phyloP scores from a whole-genome alignment of 257 asterid genomes.

The Solanum rostratum region DNA sequence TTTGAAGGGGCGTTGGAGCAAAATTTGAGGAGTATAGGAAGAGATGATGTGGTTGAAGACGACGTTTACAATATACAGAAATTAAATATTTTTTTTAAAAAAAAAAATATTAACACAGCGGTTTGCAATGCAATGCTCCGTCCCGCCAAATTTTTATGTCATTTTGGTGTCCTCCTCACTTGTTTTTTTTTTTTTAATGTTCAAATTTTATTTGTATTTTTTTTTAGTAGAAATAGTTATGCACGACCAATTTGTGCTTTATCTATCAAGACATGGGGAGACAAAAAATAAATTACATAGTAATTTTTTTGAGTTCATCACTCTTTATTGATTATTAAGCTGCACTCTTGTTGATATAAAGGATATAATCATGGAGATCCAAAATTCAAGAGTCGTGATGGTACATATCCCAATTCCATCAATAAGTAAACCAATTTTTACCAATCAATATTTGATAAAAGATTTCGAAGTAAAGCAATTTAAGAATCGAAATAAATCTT shows the following conservation, averaged over 20 bases:
- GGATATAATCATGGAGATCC: neutral
- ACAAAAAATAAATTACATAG: too few relatives aligned
- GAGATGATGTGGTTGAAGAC: neutral
- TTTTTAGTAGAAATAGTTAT: neutral
- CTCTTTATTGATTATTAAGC: too few relatives aligned
- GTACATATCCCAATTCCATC: too few relatives aligned
- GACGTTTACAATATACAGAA: neutral
- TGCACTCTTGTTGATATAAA: too few relatives aligned
- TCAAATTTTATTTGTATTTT: neutral
- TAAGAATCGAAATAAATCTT: too few relatives aligned
- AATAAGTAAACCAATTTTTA: neutral
- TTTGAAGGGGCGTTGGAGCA: neutral
- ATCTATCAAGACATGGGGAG: too few relatives aligned
- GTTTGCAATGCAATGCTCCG: neutral
- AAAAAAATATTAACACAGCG: neutral
- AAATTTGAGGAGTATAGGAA: neutral
- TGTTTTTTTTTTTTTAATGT: neutral
- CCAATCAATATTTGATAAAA: too few relatives aligned
- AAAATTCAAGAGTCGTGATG: neutral
- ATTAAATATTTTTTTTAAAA: too few relatives aligned
- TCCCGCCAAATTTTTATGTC: neutral
- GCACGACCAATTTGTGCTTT: neutral
- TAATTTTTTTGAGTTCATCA: too few relatives aligned
- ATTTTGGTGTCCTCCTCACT: neutral
- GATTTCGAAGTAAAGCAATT: too few relatives aligned